phyloP scores from a whole-genome alignment of 1,139 yeast species.

The Pneumocystis jirovecii region DNA sequence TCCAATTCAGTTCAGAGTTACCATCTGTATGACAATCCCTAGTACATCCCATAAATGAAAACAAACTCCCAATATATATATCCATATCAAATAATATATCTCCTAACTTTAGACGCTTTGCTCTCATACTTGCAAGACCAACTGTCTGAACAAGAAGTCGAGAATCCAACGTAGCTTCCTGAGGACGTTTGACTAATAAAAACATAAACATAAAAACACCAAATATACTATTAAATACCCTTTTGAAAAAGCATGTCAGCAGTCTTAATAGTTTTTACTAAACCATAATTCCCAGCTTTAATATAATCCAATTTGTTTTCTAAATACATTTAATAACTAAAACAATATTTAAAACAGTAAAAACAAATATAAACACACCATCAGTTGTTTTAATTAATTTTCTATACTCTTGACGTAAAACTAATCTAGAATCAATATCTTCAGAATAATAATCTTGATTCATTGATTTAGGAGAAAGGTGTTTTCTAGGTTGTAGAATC shows the following conservation, averaged over 20 bases:
- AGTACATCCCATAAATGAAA: constrained; percentile 1
- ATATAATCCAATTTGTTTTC: neutral
- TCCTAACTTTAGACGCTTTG: constrained; percentile 11
- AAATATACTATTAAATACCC: neutral
- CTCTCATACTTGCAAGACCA: constrained; percentile 10
- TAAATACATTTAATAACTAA: neutral
- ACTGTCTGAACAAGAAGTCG: constrained; percentile 10
- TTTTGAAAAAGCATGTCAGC: neutral
- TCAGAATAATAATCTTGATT: neutral
- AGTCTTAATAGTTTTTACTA: neutral
- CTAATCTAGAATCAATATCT: neutral
- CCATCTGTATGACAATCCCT: neutral
- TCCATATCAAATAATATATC: constrained; percentile 9
- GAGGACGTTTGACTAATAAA: constrained; percentile 4
- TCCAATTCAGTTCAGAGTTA: constrained; percentile 20
- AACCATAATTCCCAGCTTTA: neutral
- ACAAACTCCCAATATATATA: constrained; percentile 7
- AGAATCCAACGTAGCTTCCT: constrained; percentile 13
- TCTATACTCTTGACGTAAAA: neutral
- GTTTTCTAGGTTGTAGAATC: neutral
- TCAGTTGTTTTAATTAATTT: neutral
- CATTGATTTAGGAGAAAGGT: neutral
- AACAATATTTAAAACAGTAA: neutral
- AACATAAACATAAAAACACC: neutral
- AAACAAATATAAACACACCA: neutral